phyloP scores from a whole-genome alignment of 139 green algal genomes.

The Yamagishiella unicocca region DNA sequence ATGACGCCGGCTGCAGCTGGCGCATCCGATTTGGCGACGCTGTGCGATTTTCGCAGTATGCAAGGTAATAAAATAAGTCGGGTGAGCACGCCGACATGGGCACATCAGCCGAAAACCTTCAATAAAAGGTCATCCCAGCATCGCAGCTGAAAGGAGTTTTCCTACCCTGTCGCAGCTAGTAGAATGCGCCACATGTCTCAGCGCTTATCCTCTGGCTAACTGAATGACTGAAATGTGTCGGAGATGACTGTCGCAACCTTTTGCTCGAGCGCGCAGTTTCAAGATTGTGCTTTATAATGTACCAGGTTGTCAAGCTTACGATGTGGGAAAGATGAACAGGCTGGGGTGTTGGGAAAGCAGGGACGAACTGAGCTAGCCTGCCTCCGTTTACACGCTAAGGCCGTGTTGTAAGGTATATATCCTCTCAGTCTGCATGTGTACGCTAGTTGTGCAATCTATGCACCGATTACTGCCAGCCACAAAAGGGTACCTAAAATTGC shows the following conservation, averaged over 20 bases:
- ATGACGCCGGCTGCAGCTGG: not conserved
- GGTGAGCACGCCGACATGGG: not conserved
- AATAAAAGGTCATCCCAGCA: too few relatives aligned
- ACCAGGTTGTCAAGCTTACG: not conserved
- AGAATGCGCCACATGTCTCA: conserved; percentile 14
- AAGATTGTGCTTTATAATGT: conserved; percentile 6
- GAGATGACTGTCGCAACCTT: not conserved
- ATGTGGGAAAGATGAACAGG: too few relatives aligned
- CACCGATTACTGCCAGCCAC: too few relatives aligned
- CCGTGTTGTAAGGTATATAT: too few relatives aligned
- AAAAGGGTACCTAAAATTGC: too few relatives aligned
- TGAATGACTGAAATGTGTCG: conserved; percentile 24
- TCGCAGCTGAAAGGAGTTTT: not conserved
- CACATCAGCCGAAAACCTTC: too few relatives aligned
- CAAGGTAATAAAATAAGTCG: not conserved
- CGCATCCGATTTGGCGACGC: conserved; percentile 3
- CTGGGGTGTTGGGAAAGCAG: too few relatives aligned
- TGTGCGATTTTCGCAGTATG: not conserved
- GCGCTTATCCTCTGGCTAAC: not conserved
- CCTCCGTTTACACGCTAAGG: too few relatives aligned
- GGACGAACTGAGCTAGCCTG: too few relatives aligned
- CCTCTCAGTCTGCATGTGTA: too few relatives aligned
- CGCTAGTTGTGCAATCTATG: too few relatives aligned
- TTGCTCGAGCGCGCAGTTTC: too few relatives aligned
- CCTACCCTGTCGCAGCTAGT: conserved; percentile 7